Conservation (phyloP, 768 basidiomycete species). For the Kwoniella botswanensis region DNA sequence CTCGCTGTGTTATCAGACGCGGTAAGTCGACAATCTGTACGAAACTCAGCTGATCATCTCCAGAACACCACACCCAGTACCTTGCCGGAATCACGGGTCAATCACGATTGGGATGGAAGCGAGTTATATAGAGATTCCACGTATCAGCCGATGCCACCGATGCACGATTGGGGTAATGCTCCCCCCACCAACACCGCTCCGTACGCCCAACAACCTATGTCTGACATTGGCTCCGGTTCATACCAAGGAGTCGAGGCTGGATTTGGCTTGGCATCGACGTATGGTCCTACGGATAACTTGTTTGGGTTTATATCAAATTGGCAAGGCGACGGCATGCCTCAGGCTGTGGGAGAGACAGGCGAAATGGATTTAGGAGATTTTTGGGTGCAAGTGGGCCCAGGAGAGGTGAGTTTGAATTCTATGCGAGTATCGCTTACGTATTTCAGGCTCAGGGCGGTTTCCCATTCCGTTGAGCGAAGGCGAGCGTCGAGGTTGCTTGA, state of each 20-base stretch:
- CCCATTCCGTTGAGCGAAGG: constrained; percentile 36
- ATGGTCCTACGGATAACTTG: constrained; percentile 46
- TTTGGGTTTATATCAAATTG: constrained; percentile 29
- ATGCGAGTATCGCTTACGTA: background rate
- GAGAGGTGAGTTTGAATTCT: constrained; percentile 37
- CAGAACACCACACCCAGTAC: constrained; percentile 28
- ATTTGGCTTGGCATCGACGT: constrained; percentile 19
- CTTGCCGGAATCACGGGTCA: no score
- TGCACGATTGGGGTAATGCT: no score
- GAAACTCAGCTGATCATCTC: background rate
- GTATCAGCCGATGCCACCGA: no score
- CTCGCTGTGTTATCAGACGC: constrained; percentile 36
- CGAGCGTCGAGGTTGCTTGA: background rate
- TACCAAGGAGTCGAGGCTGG: background rate
- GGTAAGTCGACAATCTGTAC: constrained; percentile 23
- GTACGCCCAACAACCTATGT: constrained; percentile 38
- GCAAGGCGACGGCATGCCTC: constrained; percentile 5
- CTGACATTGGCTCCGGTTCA: constrained; percentile 19
- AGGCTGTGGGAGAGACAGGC: constrained; percentile 17
- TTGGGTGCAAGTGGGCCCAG: constrained; percentile 51
- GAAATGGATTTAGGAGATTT: constrained; percentile 49
- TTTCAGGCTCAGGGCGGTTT: constrained; percentile 50
- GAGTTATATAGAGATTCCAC: no score
- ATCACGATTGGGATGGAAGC: no score
- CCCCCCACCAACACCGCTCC: constrained; percentile 17